Percentiles rank a stretch among this genome's conserved stretches.
Conservation (phyloP, 768 basidiomycete genomes). For the Mrakia blollopis region DNA sequence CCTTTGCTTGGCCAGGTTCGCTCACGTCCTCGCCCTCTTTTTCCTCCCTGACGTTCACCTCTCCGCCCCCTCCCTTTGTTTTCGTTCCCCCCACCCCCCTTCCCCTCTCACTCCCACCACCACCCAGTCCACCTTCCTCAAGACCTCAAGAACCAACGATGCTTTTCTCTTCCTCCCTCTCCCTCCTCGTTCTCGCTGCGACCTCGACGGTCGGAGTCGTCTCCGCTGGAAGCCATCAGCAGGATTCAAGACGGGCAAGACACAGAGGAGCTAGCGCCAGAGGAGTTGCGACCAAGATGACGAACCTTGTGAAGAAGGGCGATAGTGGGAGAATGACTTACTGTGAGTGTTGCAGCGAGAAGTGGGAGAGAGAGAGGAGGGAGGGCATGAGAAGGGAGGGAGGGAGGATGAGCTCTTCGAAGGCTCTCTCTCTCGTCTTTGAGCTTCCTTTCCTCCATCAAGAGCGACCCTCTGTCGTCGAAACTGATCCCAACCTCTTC, state of each 20-base stretch:
- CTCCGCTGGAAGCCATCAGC: too few species aligned
- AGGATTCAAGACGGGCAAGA: too few species aligned
- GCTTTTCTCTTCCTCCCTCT: too few species aligned
- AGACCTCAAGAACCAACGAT: neutral
- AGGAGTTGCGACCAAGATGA: too few species aligned
- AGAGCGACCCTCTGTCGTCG: too few species aligned
- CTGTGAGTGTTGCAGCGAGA: neutral
- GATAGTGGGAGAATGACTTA: constrained; percentile 13
- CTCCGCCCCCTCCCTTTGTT: neutral
- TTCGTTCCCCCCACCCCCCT: neutral
- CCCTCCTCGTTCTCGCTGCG: too few species aligned
- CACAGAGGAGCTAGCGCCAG: too few species aligned
- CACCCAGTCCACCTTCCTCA: neutral
- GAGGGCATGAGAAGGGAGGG: constrained; percentile 2
- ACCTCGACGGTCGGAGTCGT: too few species aligned
- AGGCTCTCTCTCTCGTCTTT: neutral
- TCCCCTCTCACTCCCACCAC: neutral
- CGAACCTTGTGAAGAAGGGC: neutral
- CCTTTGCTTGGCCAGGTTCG: neutral
- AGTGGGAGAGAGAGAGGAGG: neutral
- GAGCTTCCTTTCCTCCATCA: too few species aligned
- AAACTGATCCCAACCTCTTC: neutral
- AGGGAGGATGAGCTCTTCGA: neutral
- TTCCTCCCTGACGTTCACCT: neutral
- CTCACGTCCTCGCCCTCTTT: neutral